phyloP scores from a whole-genome alignment of 139 green algal genomes.

The Microglena sp. region DNA sequence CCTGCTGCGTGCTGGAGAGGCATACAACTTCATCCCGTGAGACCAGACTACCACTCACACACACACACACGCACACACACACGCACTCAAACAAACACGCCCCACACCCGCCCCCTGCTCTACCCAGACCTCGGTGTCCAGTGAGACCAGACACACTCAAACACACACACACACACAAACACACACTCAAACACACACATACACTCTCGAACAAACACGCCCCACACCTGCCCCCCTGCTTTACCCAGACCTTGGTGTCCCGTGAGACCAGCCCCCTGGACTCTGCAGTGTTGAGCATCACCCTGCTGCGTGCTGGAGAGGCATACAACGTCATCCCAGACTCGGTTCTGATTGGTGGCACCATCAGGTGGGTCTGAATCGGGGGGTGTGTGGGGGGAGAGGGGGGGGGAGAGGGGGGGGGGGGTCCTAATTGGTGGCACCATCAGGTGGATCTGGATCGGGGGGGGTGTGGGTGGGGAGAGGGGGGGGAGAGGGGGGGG shows the following conservation, averaged over 20 bases:
- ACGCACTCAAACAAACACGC: too few relatives aligned
- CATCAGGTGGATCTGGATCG: too few relatives aligned
- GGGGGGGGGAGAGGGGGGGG: too few relatives aligned
- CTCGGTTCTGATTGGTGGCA: conserved; percentile 52
- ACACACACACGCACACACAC: too few relatives aligned
- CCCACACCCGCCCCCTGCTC: background rate
- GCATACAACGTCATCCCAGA: conserved; percentile 84
- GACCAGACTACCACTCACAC: too few relatives aligned
- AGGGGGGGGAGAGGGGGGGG: too few relatives aligned
- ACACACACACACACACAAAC: too few relatives aligned
- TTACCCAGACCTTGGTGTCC: conserved; percentile 71
- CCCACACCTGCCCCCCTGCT: conserved; percentile 54
- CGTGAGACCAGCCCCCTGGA: conserved; percentile 73
- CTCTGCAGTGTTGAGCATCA: conserved; percentile 71
- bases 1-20: conserved; percentile 50
- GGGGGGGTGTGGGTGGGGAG: too few relatives aligned
- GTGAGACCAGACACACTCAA: conserved; percentile 65
- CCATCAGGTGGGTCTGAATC: conserved; percentile 38
- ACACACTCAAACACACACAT: too few relatives aligned
- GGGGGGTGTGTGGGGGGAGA: background rate
- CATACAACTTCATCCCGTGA: conserved; percentile 85
- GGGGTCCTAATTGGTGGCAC: too few relatives aligned
- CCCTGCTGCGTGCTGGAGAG: conserved; percentile 51
- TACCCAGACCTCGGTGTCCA: conserved; percentile 21
- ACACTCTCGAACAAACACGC: too few relatives aligned